Evolutionary conservation across 2,329 filamentous ascomycete genomes (phyloP).

Genomic region (Cordyceps pruinosa): DNA sequence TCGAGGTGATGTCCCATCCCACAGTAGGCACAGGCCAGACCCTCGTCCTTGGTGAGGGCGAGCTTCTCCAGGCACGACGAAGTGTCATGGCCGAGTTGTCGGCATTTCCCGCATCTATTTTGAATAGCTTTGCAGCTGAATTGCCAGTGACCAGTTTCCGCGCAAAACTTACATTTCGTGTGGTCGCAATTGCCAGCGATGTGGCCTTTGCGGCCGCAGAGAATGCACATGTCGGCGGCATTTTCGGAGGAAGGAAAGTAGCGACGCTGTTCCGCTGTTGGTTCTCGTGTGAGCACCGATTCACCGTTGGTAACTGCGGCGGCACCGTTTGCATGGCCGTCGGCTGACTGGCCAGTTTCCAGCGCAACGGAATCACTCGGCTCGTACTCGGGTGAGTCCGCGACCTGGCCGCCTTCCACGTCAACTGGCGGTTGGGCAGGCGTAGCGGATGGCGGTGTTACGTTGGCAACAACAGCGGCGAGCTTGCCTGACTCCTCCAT

Average conservation of each 20-base stretch:
- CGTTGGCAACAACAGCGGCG: conserved; percentile 7
- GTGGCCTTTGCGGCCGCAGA: conserved; percentile 46
- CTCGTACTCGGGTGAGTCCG: conserved; percentile 7
- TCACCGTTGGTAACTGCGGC: conserved; percentile 14
- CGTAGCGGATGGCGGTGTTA: not conserved
- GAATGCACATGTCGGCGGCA: conserved; percentile 40
- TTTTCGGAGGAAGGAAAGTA: conserved; percentile 47
- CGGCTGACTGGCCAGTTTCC: conserved; percentile 6
- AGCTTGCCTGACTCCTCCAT: conserved; percentile 21
- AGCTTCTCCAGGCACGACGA: conserved; percentile 51
- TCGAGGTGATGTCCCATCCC: conserved; percentile 50
- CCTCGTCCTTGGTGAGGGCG: conserved; percentile 42
- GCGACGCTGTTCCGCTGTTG: conserved; percentile 25
- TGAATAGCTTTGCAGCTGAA: conserved; percentile 42
- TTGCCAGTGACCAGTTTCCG: conserved; percentile 37
- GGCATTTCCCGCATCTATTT: conserved; percentile 51
- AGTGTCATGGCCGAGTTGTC: conserved; percentile 52
- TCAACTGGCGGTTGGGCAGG: not conserved
- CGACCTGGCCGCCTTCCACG: not conserved
- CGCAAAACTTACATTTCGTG: conserved; percentile 42
- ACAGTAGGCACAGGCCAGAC: conserved; percentile 56
- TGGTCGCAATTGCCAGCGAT: conserved; percentile 36
- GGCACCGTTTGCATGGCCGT: not conserved
- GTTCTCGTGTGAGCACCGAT: conserved; percentile 4
- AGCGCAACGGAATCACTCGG: conserved; percentile 8